These are phyloP conservation scores for Ceratocystis destructans DNA, from an alignment of 2,329 filamentous ascomycete species.

Conservation along the genomic window DNA sequence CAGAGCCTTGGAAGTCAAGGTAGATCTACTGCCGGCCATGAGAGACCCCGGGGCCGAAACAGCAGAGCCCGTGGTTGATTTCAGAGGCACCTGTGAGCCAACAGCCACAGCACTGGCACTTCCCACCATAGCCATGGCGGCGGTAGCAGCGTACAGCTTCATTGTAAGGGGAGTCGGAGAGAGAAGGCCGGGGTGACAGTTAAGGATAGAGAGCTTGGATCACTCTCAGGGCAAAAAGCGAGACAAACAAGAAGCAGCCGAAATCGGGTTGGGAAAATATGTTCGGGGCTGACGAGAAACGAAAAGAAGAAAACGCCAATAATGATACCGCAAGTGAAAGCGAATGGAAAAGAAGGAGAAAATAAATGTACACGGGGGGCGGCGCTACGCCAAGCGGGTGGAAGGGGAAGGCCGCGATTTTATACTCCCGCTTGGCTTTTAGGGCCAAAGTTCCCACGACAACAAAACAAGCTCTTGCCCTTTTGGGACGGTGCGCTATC, in stretches of 20 bases:
- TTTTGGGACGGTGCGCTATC: not conserved
- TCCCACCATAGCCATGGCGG: slow-evolving; percentile 18
- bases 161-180: slow-evolving; percentile 2
- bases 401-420: not conserved
- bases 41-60: not conserved
- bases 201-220: not conserved
- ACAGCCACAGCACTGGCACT: slow-evolving; percentile 15
- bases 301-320: not conserved
- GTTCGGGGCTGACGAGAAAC: not conserved
- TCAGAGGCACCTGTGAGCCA: slow-evolving; percentile 14
- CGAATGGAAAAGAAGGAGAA: not conserved
- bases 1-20: slow-evolving; percentile 41
- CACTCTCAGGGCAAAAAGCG: not conserved
- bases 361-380: not conserved
- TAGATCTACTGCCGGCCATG: slow-evolving; percentile 24
- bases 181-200: not conserved
- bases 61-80: not conserved
- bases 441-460: not conserved
- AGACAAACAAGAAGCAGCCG: not conserved
- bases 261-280: not conserved
- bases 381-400: not conserved
- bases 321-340: not conserved
- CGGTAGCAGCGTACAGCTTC: slow-evolving; percentile 15
- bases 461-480: slow-evolving; percentile 8
- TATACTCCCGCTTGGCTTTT: not conserved